phyloP scores from a whole-genome alignment of 2,329 filamentous ascomycete species.

The Pestalotiopsis sp. region DNA sequence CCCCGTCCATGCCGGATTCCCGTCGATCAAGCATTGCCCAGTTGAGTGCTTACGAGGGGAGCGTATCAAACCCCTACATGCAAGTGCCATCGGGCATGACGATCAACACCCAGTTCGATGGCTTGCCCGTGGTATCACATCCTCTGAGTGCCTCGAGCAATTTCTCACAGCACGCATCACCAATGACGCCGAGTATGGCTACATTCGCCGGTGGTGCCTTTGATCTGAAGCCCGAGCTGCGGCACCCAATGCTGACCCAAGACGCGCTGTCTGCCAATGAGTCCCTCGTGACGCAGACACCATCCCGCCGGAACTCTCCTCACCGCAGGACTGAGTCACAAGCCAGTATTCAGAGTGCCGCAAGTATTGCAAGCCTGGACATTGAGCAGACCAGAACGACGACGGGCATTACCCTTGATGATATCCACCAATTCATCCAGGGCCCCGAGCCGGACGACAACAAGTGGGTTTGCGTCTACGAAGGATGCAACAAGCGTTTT shows the following conservation, averaged over 20 bases:
- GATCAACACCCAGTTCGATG: constrained; percentile 43
- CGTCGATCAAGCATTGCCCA: constrained; percentile 54
- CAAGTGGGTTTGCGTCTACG: constrained; percentile 78
- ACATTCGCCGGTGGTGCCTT: constrained; percentile 45
- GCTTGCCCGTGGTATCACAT: constrained; percentile 36
- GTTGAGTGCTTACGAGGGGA: constrained; percentile 41
- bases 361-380: constrained; percentile 64
- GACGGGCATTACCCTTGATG: constrained; percentile 85
- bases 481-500: constrained; percentile 85
- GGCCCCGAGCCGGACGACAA: constrained; percentile 74
- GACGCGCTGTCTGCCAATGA: constrained; percentile 21
- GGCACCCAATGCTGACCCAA: constrained; percentile 24
- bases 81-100: constrained; percentile 41
- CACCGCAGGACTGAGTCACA: constrained; percentile 64
- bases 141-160: constrained; percentile 46
- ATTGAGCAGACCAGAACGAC: constrained; percentile 70
- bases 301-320: constrained; percentile 35
- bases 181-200: constrained; percentile 51
- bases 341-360: constrained; percentile 59
- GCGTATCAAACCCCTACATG: constrained; percentile 60
- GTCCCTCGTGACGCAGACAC: constrained; percentile 26
- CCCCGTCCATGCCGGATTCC: constrained; percentile 55
- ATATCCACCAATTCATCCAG: constrained; percentile 76
- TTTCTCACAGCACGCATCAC: constrained; percentile 55
- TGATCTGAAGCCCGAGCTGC: constrained; percentile 46